phyloP scores from a whole-genome alignment of 768 basidiomycete species.

The Tulasnella sp. region DNA sequence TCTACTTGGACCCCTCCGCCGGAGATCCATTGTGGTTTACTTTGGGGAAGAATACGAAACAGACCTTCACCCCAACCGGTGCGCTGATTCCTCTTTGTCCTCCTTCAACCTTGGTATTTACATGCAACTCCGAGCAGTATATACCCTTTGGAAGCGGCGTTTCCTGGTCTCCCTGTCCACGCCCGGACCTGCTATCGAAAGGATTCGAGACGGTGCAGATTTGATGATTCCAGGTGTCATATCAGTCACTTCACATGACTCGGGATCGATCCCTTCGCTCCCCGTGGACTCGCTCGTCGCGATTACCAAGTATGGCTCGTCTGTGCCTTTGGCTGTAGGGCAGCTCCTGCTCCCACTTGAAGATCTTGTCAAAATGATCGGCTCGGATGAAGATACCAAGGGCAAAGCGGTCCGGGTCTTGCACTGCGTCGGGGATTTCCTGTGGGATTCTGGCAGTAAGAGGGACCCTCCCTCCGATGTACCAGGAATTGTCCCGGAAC shows the following conservation, averaged over 20 bases:
- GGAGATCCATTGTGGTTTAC: slow-evolving; percentile 75
- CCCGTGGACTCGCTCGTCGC: slow-evolving; percentile 42
- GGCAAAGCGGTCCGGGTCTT: slow-evolving; percentile 67
- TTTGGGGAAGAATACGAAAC: slow-evolving; percentile 50
- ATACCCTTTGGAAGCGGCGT: slow-evolving; percentile 67
- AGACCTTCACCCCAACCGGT: slow-evolving; percentile 57
- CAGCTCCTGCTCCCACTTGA: slow-evolving; percentile 48
- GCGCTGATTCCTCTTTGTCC: not conserved
- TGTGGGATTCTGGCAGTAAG: slow-evolving; percentile 66
- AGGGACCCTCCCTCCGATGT: slow-evolving; percentile 34
- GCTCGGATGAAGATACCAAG: slow-evolving; percentile 35
- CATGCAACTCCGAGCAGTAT: slow-evolving; percentile 31
- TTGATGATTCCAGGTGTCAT: slow-evolving; percentile 67
- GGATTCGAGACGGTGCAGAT: slow-evolving; percentile 69
- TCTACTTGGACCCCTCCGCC: slow-evolving; percentile 30
- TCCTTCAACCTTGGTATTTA: not conserved
- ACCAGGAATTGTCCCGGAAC: not conserved
- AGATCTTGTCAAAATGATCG: slow-evolving; percentile 26
- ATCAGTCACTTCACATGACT: slow-evolving; percentile 35
- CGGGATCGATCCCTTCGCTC: not conserved
- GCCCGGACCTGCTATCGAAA: slow-evolving; percentile 55
- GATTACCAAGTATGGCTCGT: slow-evolving; percentile 41
- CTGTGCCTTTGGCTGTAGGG: slow-evolving; percentile 65
- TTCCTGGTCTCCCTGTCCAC: slow-evolving; percentile 64
- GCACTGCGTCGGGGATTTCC: slow-evolving; percentile 65